Evolutionary conservation across 768 basidiomycete species (phyloP).

Genomic region (Lactarius tabidus): DNA sequence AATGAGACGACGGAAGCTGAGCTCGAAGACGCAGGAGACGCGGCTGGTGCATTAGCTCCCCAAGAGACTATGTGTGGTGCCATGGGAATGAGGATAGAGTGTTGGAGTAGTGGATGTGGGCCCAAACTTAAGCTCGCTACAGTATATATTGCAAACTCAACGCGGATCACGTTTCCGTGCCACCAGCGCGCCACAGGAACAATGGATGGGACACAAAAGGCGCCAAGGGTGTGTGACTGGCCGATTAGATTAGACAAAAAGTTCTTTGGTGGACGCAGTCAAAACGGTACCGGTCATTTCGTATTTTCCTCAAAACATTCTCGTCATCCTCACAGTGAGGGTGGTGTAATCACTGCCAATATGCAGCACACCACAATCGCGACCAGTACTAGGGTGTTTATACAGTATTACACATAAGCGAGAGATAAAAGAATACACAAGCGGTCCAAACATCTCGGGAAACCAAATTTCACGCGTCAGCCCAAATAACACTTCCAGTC

Average conservation of each 20-base stretch:
- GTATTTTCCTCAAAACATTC: too few species aligned
- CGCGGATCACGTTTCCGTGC: background rate
- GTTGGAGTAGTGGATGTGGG: background rate
- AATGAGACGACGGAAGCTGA: slow-evolving; percentile 1
- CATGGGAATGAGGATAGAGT: background rate
- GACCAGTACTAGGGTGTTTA: background rate
- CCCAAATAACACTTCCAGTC: background rate
- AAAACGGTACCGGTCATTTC: too few species aligned
- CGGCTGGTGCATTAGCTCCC: background rate
- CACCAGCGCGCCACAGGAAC: background rate
- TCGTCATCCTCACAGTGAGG: background rate
- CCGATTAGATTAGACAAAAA: too few species aligned
- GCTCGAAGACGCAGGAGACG: background rate
- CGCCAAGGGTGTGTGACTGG: too few species aligned
- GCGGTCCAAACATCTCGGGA: background rate
- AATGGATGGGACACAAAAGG: background rate
- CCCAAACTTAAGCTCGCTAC: background rate
- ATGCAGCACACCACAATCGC: background rate
- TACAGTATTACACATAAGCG: background rate
- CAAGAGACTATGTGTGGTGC: slow-evolving; percentile 5
- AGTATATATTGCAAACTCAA: background rate
- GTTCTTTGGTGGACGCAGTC: too few species aligned
- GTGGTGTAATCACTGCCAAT: background rate
- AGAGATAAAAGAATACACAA: background rate
- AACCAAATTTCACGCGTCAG: background rate